Evolutionary conservation across 202 grass and related monocot genomes (phyloP), one percentile per base, ranked within the genome.

Genomic region (Sporobolus alterniflorus): DNA sequence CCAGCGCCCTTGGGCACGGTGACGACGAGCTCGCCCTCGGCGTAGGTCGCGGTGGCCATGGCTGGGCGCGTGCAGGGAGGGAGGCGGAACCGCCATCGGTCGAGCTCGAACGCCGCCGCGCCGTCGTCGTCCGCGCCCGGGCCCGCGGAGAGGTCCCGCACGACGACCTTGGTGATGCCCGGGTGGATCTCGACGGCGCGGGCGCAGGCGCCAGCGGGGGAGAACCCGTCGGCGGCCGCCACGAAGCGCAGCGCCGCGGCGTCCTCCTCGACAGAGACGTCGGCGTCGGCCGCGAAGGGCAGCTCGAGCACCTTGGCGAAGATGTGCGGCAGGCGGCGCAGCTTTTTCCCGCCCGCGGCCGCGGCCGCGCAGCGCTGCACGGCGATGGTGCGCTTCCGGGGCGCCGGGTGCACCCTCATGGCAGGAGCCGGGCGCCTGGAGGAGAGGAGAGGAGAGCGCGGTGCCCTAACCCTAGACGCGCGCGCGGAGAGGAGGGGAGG

Each of bases 251-350:
- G 92, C 50, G 84, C 87, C 24, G 62, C 84, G 12, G 89, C 78
- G 54, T 93, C 91, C 77, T 98, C 96, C 85, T 92, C 85, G 7
- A 98, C 47, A 40, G 82, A 41, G 22, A 98, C 96, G 82, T 98
- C 93, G 4, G 96, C 93, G 48, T 98, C 96, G 21, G 96, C 93
- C 9, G 78, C 86, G 89, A 96, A 96, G 2, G 96, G 96, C 17
- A 98, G 96, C 91, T 98, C 96, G 20, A 98, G 91, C 31, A 98
- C 89, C 88, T 93, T 89, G 36, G 89, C 92, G 83, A 98, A 98
- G 76, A 98, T 89, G 85, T 98, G 96, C 29, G 96, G 93, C 55
- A 98, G 91, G 40, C 96, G 93, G 15, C 93, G 89, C 49, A 98
- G 93, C 80, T 98, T 96, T 91, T 98, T 98, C 75, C 77, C 83